Evolutionary conservation across 495 filamentous ascomycete species (phyloP).

Genomic region (Penicillium canescens): DNA sequence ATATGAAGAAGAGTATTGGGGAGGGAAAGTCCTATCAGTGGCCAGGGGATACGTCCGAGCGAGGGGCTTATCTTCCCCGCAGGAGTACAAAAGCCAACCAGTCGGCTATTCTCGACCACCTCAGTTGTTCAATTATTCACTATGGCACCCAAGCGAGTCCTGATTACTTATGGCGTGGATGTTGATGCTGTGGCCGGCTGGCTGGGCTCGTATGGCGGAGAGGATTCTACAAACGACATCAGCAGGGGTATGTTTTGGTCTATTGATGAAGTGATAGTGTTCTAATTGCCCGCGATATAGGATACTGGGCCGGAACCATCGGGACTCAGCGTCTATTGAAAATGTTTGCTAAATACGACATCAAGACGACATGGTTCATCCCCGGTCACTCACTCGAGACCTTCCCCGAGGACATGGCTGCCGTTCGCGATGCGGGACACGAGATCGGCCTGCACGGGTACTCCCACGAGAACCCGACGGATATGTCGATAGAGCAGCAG

Average conservation of each 20-base stretch:
- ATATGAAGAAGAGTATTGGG: too few relatives aligned
- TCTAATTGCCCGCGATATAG: conserved; percentile 31
- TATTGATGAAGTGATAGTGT: neutral
- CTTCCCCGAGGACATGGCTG: conserved; percentile 73
- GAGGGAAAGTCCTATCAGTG: neutral
- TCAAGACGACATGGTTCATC: conserved; percentile 83
- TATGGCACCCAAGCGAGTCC: conserved; percentile 50
- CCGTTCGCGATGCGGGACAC: conserved; percentile 72
- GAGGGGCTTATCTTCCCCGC: conserved; percentile 20
- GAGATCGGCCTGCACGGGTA: conserved; percentile 78
- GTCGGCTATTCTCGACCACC: neutral
- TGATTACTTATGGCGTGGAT: conserved; percentile 57
- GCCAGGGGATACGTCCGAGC: conserved; percentile 7
- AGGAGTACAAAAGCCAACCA: conserved; percentile 5
- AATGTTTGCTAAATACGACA: conserved; percentile 74
- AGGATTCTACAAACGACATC: conserved; percentile 68
- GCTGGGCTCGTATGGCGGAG: conserved; percentile 69
- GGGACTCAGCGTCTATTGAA: conserved; percentile 70
- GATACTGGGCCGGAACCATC: conserved; percentile 70
- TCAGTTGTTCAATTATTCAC: neutral
- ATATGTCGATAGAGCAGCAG: conserved; percentile 78
- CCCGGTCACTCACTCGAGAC: conserved; percentile 77
- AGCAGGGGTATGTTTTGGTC: conserved; percentile 44
- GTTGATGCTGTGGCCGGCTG: conserved; percentile 72
- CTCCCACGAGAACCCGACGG: conserved; percentile 72